Conservation (phyloP, 495 filamentous ascomycete species). For the Neurospora sp. region DNA sequence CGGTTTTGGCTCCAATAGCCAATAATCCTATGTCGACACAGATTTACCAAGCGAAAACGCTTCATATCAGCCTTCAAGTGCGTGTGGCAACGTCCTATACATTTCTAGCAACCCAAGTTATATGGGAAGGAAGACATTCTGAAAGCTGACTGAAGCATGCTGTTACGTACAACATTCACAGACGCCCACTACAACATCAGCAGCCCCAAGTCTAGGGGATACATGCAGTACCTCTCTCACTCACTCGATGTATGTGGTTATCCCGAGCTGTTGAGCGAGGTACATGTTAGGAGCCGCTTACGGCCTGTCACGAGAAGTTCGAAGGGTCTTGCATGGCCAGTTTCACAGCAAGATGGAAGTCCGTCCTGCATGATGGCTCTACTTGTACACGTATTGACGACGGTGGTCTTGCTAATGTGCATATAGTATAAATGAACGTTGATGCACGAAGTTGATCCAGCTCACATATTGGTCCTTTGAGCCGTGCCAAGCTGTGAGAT, state of each 20-base stretch:
- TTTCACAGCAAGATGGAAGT: background rate
- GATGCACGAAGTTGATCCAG: background rate
- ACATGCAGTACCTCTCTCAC: background rate
- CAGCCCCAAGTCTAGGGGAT: background rate
- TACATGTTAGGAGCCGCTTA: background rate
- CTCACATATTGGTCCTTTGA: background rate
- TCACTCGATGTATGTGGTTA: background rate
- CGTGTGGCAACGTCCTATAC: background rate
- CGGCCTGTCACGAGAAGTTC: background rate
- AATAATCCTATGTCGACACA: background rate
- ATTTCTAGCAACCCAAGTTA: background rate
- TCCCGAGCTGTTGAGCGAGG: background rate
- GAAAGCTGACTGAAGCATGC: background rate
- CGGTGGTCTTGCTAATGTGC: background rate
- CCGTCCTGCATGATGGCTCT: background rate
- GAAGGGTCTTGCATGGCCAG: background rate
- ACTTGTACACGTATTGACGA: background rate
- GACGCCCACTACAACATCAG: background rate
- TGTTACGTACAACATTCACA: background rate
- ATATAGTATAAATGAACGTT: background rate
- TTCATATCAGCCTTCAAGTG: background rate
- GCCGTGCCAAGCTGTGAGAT: background rate
- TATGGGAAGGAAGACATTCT: background rate
- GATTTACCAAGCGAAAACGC: background rate
- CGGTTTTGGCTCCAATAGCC: background rate